Evolutionary conservation across 129 eudicot species (phyloP), one percentile per base, ranked within the genome.

Genomic region (Tagetes erecta): DNA sequence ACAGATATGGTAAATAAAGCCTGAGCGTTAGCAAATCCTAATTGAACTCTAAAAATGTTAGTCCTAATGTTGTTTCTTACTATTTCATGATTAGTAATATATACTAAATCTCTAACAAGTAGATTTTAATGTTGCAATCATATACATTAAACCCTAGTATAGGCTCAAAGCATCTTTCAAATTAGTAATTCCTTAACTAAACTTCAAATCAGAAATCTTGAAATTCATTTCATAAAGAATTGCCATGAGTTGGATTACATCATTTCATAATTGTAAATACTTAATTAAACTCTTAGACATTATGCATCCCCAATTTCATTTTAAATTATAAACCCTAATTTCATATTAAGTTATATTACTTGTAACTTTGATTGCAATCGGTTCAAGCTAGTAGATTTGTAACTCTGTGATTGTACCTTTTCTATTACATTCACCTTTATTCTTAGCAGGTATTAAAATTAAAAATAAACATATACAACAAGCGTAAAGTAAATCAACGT

Each of bases 301-400:
- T 31, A 41, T 40, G 31, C 12, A 72, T 57, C 76, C 76, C 76
- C 67, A 72, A 72, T 72, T 72, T 30, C 2, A 40, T 72, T 56
- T 71, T 44, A 71, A 56, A 71, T 6, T 39, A 41, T 40, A 56
- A 72, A 52, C 39, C 76, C 76, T 56, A 55, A 55, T 55, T 53
- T 55, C 9, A 27, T 55, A 55, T 55, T 20, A 20, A 27, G 20
- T 55, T 55, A 55, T 4, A 55, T 55, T 55, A 6, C 35, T 34
- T 34, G 34, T 55, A 55, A 55, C 60, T 55, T 55, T 6, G 67
- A 56, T 41, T 11, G 53, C 40, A 40, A 55, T 72, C 55, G 27
- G 31, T 56, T 34, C 6, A 44, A 27, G 41, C 53, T 72, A 55
- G 66, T 70, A 8, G 36, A 68, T 70, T 70, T 51, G 36, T 39